Evolutionary conservation across 192 early-diverging fungal species (phyloP).

Genomic region (Glomus cerebriforme): DNA sequence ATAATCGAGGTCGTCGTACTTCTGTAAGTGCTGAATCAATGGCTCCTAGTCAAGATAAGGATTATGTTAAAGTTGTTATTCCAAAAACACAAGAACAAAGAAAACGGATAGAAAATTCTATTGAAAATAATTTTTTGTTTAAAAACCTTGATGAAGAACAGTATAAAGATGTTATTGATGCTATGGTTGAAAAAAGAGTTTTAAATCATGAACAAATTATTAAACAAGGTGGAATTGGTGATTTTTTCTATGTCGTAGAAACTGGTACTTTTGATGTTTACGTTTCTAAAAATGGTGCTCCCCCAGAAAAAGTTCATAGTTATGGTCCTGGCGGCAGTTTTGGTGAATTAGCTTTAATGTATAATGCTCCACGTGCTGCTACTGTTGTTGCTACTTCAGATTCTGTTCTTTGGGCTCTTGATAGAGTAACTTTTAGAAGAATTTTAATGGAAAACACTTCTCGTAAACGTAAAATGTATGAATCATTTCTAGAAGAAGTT

Average conservation of each 20-base stretch:
- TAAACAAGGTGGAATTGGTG: conserved; percentile 92
- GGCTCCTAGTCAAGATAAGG: conserved; percentile 81
- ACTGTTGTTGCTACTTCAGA: conserved; percentile 87
- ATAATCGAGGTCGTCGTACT: conserved; percentile 88
- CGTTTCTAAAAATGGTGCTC: conserved; percentile 68
- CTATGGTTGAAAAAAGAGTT: conserved; percentile 92
- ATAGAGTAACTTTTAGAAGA: conserved; percentile 95
- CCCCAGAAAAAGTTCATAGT: conserved; percentile 72
- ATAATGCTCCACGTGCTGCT: conserved; percentile 97
- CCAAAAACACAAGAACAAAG: conserved; percentile 88
- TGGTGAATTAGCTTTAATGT: conserved; percentile 99
- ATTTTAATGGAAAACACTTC: conserved; percentile 98
- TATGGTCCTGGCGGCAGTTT: conserved; percentile 89
- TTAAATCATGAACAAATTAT: conserved; percentile 74
- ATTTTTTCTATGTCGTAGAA: conserved; percentile 99
- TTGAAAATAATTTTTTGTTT: conserved; percentile 92
- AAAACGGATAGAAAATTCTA: conserved; percentile 76
- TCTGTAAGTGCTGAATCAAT: conserved; percentile 97
- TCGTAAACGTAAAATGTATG: conserved; percentile 94
- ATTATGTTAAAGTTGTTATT: conserved; percentile 83
- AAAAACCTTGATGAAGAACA: conserved; percentile 94
- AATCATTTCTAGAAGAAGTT: conserved; percentile 93
- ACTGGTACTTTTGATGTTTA: conserved; percentile 89
- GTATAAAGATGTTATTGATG: conserved; percentile 90
- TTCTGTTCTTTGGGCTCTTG: conserved; percentile 92